phyloP scores from a whole-genome alignment of 2,329 filamentous ascomycete genomes.

The Leptographium flavum region DNA sequence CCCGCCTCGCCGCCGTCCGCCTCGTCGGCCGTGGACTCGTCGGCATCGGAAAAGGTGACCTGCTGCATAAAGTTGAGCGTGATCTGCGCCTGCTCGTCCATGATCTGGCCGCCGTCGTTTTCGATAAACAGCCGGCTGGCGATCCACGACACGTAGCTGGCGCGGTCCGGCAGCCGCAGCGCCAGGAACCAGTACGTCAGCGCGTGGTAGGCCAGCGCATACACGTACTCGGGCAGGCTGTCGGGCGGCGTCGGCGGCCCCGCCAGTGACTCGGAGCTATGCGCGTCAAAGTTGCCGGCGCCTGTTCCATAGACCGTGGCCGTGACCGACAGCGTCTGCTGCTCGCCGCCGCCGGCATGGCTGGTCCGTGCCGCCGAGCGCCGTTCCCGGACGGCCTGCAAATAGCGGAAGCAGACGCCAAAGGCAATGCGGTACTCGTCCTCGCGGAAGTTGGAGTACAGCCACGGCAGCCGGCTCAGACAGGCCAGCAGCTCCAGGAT shows the following conservation, averaged over 20 bases:
- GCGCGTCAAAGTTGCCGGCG: background rate
- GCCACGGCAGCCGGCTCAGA: constrained; percentile 66
- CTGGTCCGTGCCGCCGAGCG: constrained; percentile 32
- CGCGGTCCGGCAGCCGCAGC: constrained; percentile 69
- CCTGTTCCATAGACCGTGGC: constrained; percentile 1
- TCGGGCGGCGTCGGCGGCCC: constrained; percentile 32
- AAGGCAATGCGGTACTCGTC: constrained; percentile 92
- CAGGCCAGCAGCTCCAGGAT: constrained; percentile 92
- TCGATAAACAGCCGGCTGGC: constrained; percentile 75
- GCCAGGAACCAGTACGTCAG: constrained; percentile 96
- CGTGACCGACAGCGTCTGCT: background rate
- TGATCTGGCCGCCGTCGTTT: constrained; percentile 54
- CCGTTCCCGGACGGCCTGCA: constrained; percentile 72
- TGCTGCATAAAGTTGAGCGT: constrained; percentile 92
- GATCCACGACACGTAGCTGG: constrained; percentile 80
- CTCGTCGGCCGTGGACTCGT: constrained; percentile 47
- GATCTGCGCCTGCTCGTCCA: constrained; percentile 86
- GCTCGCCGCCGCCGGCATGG: constrained; percentile 3
- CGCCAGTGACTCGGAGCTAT: constrained; percentile 13
- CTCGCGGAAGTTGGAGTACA: constrained; percentile 79
- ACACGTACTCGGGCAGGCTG: constrained; percentile 84
- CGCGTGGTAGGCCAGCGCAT: constrained; percentile 84
- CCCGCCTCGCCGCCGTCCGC: constrained; percentile 33
- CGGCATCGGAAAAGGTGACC: constrained; percentile 71
- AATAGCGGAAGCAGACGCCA: constrained; percentile 84